Conservation (phyloP, 106 monocot species). For the Dendrobium chrysotoxum region DNA sequence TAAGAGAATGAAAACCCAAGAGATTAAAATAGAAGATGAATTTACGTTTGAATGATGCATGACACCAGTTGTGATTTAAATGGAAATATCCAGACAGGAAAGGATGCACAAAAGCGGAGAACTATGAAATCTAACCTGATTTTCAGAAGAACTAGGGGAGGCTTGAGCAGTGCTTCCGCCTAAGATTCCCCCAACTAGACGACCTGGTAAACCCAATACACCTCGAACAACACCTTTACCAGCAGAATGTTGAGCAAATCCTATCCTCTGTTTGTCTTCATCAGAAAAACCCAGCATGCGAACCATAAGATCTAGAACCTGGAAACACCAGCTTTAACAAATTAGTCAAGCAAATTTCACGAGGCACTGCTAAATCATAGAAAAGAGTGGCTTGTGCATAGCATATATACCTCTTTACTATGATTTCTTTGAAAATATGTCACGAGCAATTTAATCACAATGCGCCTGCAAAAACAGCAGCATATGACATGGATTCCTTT, state of each 20-base stretch:
- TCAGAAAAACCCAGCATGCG: slow-evolving; percentile 98
- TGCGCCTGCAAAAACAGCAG: slow-evolving; percentile 52
- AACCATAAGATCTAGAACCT: slow-evolving; percentile 97
- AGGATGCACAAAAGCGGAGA: background rate
- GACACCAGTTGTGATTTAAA: background rate
- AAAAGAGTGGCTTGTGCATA: background rate
- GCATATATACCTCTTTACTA: slow-evolving; percentile 79
- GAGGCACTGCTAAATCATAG: background rate
- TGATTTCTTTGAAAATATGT: slow-evolving; percentile 97
- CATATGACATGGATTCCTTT: background rate
- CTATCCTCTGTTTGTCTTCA: slow-evolving; percentile 93
- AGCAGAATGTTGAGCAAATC: slow-evolving; percentile 62
- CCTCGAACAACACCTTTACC: slow-evolving; percentile 88
- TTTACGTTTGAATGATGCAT: background rate
- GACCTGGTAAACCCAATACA: slow-evolving; percentile 82
- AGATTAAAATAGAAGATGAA: background rate
- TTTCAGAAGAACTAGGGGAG: slow-evolving; percentile 35
- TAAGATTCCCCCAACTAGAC: slow-evolving; percentile 87
- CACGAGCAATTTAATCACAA: slow-evolving; percentile 91
- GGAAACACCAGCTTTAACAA: slow-evolving; percentile 1
- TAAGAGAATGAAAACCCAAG: background rate
- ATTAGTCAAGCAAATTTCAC: background rate
- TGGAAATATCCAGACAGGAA: background rate
- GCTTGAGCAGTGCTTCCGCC: slow-evolving; percentile 42
- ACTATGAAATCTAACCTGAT: slow-evolving; percentile 42